Conservation (phyloP, 2,329 filamentous ascomycete genomes). For the Claviceps africana region DNA sequence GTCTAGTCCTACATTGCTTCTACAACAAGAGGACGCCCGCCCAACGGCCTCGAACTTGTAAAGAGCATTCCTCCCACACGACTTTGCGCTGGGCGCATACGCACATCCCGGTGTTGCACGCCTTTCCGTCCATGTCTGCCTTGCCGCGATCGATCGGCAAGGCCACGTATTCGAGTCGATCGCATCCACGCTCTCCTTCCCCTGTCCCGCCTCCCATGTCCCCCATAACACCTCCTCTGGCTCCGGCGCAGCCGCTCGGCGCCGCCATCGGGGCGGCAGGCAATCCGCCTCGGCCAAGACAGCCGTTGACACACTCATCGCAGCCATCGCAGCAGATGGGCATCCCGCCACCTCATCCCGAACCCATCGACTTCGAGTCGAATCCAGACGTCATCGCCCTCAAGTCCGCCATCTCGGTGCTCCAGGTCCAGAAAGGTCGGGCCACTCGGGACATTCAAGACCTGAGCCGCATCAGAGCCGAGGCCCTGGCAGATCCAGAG, state of each 20-base stretch:
- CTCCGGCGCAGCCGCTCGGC: slow-evolving; percentile 20
- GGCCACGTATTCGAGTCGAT: slow-evolving; percentile 6
- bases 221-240: slow-evolving; percentile 38
- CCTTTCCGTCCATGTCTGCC: slow-evolving; percentile 15
- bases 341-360: slow-evolving; percentile 32
- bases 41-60: background rate
- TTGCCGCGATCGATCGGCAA: slow-evolving; percentile 18
- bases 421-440: slow-evolving; percentile 74
- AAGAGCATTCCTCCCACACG: background rate
- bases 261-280: slow-evolving; percentile 5
- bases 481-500: slow-evolving; percentile 56
- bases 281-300: slow-evolving; percentile 15
- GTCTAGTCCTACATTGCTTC: background rate
- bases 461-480: slow-evolving; percentile 54
- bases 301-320: slow-evolving; percentile 28
- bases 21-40: background rate
- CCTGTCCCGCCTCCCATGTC: slow-evolving; percentile 37
- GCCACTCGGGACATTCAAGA: slow-evolving; percentile 61
- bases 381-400: slow-evolving; percentile 84
- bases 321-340: slow-evolving; percentile 25
- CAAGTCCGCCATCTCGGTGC: slow-evolving; percentile 67
- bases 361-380: slow-evolving; percentile 41
- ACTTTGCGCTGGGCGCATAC: background rate
- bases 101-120: background rate
- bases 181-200: slow-evolving; percentile 27